Evolutionary conservation across 1,284 basidiomycete genomes (phyloP), one percentile per base, ranked within the genome.

Genomic region (Chiua sp.): DNA sequence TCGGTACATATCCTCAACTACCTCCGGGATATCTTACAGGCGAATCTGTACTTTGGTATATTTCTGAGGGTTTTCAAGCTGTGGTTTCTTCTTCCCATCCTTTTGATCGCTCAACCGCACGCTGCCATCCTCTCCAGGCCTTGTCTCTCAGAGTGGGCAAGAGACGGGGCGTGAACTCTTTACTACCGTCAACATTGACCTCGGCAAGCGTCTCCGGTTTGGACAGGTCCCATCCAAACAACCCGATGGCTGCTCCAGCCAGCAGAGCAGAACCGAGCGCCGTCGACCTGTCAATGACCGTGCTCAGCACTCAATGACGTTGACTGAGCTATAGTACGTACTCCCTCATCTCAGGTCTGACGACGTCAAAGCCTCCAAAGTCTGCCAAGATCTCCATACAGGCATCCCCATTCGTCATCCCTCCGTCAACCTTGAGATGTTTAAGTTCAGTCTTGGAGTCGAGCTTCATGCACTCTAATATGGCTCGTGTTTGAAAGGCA

Each of bases 271-370:
- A 94, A n/a, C 97, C 97, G 46, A 99, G 82, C 8, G 98, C 97
- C 8, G 97, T 99, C 12, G 94, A 96, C 75, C 92, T 93, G 63
- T 54, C 47, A 54, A 55, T 48, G 53, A 16, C 51, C 32, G n/a
- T n/a, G n/a, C n/a, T 60, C n/a, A 57, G 26, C 1, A 47, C 20
- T 58, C 61, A 39, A n/a, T 32, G 20, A 32, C 56, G 32, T 30
- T 15, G 16, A 61, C 23, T n/a, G 7, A n/a, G 22, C 23, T 28
- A 52, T 48, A 37, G 42, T n/a, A 84, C 89, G 64, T 68, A 92
- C 92, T 99, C 97, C 74, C 96, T 83, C 97, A 99, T 99, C 71
- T 94, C 90, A 18, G 97, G 96, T 56, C 97, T 83, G 63, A 96
- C 81, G 59, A 99, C 94, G 26, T 87, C 87, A 77, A 98, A 96